Conservation (phyloP, 345 rosid genomes). For the Cardamine occulta region DNA sequence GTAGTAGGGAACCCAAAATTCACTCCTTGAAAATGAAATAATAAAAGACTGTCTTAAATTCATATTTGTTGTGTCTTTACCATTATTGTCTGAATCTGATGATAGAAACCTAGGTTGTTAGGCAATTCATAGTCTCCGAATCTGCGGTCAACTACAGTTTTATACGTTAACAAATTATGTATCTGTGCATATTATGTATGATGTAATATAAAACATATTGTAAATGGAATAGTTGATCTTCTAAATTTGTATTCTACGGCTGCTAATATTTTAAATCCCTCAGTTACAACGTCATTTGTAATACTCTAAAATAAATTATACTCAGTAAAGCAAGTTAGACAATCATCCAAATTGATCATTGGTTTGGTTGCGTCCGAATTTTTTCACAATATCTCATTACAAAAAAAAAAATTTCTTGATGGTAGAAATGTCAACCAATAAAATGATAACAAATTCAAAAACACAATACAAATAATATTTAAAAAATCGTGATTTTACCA, state of each 20-base stretch:
- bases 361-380: background rate
- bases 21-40: constrained; percentile 24
- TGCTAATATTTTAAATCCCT: background rate
- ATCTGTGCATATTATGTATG: background rate
- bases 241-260: background rate
- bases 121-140: background rate
- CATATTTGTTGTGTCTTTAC: constrained; percentile 21
- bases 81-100: constrained; percentile 7
- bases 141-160: background rate
- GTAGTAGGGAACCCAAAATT: constrained; percentile 21
- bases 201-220: background rate
- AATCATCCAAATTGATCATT: background rate
- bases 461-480: background rate
- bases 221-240: background rate
- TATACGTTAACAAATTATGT: background rate
- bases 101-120: background rate
- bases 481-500: background rate
- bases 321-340: background rate
- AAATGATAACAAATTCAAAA: background rate
- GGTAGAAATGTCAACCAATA: background rate
- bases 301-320: background rate
- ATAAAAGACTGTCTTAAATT: constrained; percentile 21
- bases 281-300: background rate
- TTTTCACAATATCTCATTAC: background rate
- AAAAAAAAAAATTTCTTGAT: background rate